phyloP scores from a whole-genome alignment of 2,329 filamentous ascomycete genomes.

The Alternaria dauci region DNA sequence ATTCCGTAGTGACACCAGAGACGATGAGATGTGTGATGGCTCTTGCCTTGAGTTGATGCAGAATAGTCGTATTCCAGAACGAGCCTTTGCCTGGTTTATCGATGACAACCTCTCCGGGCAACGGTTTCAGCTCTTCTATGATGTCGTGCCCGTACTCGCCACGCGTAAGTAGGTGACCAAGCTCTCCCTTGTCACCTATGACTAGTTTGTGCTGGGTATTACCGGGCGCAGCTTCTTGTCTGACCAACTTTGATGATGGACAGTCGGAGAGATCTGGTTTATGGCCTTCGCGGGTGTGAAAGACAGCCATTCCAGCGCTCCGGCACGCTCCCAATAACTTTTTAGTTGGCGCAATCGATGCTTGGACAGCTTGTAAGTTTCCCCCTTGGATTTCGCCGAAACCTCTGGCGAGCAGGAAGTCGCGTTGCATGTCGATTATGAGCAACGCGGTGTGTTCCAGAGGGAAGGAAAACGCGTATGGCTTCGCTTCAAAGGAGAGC shows the following conservation, averaged over 20 bases:
- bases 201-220: slow-evolving; percentile 55
- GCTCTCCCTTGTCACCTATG: slow-evolving; percentile 63
- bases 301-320: slow-evolving; percentile 54
- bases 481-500: slow-evolving; percentile 48
- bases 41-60: slow-evolving; percentile 62
- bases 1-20: slow-evolving; percentile 67
- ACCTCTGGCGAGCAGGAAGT: slow-evolving; percentile 60
- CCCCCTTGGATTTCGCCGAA: slow-evolving; percentile 63
- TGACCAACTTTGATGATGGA: slow-evolving; percentile 60
- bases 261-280: slow-evolving; percentile 62
- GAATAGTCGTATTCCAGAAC: slow-evolving; percentile 65
- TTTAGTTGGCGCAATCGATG: slow-evolving; percentile 52
- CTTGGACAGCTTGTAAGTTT: slow-evolving; percentile 51
- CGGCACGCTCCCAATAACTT: slow-evolving; percentile 56
- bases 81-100: slow-evolving; percentile 68
- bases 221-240: slow-evolving; percentile 59
- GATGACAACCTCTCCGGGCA: slow-evolving; percentile 62
- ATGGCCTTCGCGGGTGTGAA: slow-evolving; percentile 62
- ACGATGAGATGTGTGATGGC: slow-evolving; percentile 67
- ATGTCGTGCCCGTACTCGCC: slow-evolving; percentile 66
- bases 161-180: slow-evolving; percentile 62
- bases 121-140: slow-evolving; percentile 62
- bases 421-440: slow-evolving; percentile 63
- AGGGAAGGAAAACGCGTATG: slow-evolving; percentile 60
- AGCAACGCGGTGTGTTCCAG: slow-evolving; percentile 58